Conservation (phyloP, 768 basidiomycete species). For the Antrodiella citrinella region DNA sequence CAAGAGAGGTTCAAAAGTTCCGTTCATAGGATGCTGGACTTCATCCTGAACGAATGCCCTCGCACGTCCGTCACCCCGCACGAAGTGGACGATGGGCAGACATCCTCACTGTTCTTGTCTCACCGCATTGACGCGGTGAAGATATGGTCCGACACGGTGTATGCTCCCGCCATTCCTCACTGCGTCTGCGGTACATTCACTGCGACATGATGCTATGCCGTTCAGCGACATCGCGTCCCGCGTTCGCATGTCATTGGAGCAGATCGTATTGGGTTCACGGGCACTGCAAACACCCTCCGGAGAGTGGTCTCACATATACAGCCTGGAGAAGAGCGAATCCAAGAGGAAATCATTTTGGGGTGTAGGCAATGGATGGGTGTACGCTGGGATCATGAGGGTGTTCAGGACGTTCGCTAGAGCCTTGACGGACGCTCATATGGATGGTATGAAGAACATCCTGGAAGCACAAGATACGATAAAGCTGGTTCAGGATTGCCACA, state of each 20-base stretch:
- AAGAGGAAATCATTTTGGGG: slow-evolving; percentile 15
- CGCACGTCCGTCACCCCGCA: slow-evolving; percentile 2
- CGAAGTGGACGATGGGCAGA: neutral
- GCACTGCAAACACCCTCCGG: slow-evolving; percentile 10
- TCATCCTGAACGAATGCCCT: slow-evolving; percentile 10
- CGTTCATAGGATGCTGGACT: slow-evolving; percentile 13
- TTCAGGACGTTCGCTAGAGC: slow-evolving; percentile 5
- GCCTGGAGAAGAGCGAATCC: slow-evolving; percentile 10
- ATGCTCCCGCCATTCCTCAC: slow-evolving; percentile 17
- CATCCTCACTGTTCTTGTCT: slow-evolving; percentile 9
- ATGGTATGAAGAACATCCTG: neutral
- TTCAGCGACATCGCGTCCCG: neutral
- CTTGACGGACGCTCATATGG: neutral
- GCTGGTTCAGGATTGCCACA: slow-evolving; percentile 2
- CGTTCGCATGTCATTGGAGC: slow-evolving; percentile 7
- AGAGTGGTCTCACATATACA: slow-evolving; percentile 17
- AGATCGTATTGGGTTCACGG: slow-evolving; percentile 12
- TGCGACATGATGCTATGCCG: neutral
- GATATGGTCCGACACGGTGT: slow-evolving; percentile 16
- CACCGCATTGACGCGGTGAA: slow-evolving; percentile 13
- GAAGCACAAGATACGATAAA: neutral
- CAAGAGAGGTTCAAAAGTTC: slow-evolving; percentile 1
- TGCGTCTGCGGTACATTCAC: slow-evolving; percentile 8
- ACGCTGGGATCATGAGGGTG: slow-evolving; percentile 16
- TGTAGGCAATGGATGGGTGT: slow-evolving; percentile 22